Conservation (phyloP, 768 basidiomycete genomes). For the Termitomyces sp. region DNA sequence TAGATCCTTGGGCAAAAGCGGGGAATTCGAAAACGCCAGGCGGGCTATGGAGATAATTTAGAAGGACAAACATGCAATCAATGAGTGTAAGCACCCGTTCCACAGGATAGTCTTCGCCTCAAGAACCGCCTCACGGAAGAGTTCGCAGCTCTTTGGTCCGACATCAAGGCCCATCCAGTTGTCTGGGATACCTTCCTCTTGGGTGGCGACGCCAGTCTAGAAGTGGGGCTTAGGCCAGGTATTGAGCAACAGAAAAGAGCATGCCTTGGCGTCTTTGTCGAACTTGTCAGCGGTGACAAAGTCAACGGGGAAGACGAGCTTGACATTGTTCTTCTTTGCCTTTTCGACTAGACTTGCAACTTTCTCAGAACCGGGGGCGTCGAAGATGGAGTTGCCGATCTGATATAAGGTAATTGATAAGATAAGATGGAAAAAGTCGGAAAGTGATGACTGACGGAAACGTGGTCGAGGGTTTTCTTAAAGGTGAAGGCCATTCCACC, state of each 20-base stretch:
- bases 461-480: conserved; percentile 86
- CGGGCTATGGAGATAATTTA: conserved; percentile 52
- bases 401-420: conserved; percentile 23
- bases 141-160: conserved; percentile 77
- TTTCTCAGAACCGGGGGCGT: conserved; percentile 83
- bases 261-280: conserved; percentile 82
- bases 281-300: conserved; percentile 95
- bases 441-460: conserved; percentile 50
- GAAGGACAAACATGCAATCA: neutral
- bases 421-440: neutral
- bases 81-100: conserved; percentile 65
- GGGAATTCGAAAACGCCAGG: conserved; percentile 98
- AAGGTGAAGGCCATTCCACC: conserved; percentile 99
- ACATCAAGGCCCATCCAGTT: conserved; percentile 96
- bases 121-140: conserved; percentile 77
- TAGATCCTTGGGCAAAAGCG: conserved; percentile 83
- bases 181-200: conserved; percentile 83
- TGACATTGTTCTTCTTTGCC: conserved; percentile 87
- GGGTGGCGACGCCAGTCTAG: conserved; percentile 74
- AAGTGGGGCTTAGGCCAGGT: neutral
- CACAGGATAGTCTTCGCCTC: conserved; percentile 95
- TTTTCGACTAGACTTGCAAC: conserved; percentile 83
- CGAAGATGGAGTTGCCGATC: conserved; percentile 96
- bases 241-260: conserved; percentile 11
- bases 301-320: conserved; percentile 94